Evolutionary conservation across 257 asterid genomes (phyloP), one percentile per base, ranked within the genome.

Genomic region (Ilex asprella): DNA sequence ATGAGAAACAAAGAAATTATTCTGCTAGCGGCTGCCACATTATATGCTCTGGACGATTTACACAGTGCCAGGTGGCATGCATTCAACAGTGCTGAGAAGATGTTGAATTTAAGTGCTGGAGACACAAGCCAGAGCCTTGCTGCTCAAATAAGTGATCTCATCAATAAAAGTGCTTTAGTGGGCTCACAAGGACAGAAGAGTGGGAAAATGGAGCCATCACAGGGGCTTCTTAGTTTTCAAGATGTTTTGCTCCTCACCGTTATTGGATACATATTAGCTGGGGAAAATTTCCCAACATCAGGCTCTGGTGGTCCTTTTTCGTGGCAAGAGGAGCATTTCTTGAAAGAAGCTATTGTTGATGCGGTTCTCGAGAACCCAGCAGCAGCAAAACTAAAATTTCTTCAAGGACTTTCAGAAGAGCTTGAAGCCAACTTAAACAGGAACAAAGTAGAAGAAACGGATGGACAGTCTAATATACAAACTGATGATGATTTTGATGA

Each of bases 291-390:
- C 74, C 99, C 97, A 30, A 87, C 91, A 62, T 85, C 96, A 29
- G 95, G 99, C 67, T 79, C 97, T 50, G 82, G 65, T 31, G 86
- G 98, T 61, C 99, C 99, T 32, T 93, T 93, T 76, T 84, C 99
- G 63, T 93, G 99, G 99, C 95, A 93, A 79, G 99, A 93, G 81
- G 99, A 93, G 72, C 96, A 87, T 65, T 86, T 86, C 84, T 85
- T 93, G 87, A 91, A 93, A 84, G 99, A 87, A 67, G 97, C 97
- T 66, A 81, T 93, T 49, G 76, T 93, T 57, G 99, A 93, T 76
- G 94, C 96, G 7, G 73, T 93, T 72, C 84, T 93, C 41, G 97
- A 87, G 69, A 89, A 85, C 75, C 97, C 96, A 67, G 57, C 79
- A 9, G 73, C 67, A 31, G 73, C 88, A 0, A 79, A 73, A 56